Conservation (phyloP, 805 yeast genomes). For the Nakazawaea pomicola region DNA sequence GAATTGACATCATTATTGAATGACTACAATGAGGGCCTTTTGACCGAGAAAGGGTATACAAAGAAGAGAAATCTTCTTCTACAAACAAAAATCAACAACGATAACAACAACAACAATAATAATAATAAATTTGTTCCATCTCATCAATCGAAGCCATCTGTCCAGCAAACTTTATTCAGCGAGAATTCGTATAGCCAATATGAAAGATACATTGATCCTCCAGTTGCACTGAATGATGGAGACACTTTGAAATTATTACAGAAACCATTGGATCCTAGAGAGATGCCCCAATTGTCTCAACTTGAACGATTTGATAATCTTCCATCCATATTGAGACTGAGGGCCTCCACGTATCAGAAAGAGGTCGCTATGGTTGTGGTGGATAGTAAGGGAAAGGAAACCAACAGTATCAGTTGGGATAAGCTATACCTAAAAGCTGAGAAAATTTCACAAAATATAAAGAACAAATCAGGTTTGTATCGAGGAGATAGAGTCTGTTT, state of each 20-base stretch:
- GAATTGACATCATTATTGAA: conserved; percentile 36
- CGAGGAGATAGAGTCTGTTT: conserved; percentile 81
- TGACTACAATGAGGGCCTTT: conserved; percentile 62
- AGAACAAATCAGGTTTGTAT: conserved; percentile 65
- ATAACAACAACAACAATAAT: no score
- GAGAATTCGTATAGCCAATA: conserved; percentile 7
- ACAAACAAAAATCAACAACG: no score
- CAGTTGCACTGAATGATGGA: neutral
- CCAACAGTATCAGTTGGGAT: conserved; percentile 79
- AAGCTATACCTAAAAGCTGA: conserved; percentile 78
- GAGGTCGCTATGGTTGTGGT: conserved; percentile 70
- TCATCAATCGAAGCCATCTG: conserved; percentile 12
- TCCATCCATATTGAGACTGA: conserved; percentile 64
- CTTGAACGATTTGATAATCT: conserved; percentile 53
- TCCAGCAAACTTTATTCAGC: conserved; percentile 13
- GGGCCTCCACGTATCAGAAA: conserved; percentile 61
- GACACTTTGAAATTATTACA: conserved; percentile 37
- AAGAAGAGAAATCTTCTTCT: conserved; percentile 48
- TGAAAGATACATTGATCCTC: neutral
- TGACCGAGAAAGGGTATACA: conserved; percentile 69
- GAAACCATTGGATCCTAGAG: conserved; percentile 61
- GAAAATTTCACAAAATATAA: conserved; percentile 79
- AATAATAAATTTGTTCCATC: conserved; percentile 8
- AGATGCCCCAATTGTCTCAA: conserved; percentile 28
- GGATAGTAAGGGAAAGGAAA: conserved; percentile 79